Evolutionary conservation across 495 filamentous ascomycete species (phyloP).

Genomic region (Aspergillus campestris): DNA sequence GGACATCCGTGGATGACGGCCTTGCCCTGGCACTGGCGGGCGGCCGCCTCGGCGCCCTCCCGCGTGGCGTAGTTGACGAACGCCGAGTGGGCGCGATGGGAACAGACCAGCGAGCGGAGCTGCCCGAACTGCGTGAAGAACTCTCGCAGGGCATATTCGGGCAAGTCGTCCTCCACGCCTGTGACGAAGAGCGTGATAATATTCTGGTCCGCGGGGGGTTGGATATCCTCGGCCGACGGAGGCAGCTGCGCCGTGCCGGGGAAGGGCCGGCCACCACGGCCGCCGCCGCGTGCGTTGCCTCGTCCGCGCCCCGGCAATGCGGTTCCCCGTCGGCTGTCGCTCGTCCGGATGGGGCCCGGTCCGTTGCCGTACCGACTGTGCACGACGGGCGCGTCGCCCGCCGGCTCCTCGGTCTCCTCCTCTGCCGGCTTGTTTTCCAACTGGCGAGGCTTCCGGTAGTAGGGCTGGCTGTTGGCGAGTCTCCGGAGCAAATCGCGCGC

Average conservation of each 20-base stretch:
- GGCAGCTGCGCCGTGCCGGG: constrained; percentile 66
- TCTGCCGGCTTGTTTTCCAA: constrained; percentile 45
- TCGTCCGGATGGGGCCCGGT: constrained; percentile 59
- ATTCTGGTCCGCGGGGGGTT: constrained; percentile 71
- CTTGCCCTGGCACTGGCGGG: constrained; percentile 76
- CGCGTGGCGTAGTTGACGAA: constrained; percentile 89
- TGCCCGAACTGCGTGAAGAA: constrained; percentile 85
- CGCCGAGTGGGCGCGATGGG: constrained; percentile 92
- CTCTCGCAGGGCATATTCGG: constrained; percentile 80
- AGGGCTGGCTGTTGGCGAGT: constrained; percentile 86
- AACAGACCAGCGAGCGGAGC: constrained; percentile 84
- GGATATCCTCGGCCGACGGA: constrained; percentile 70
- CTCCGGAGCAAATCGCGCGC: constrained; percentile 78
- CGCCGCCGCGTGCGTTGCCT: constrained; percentile 38
- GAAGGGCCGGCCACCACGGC: constrained; percentile 52
- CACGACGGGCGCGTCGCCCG: constrained; percentile 22
- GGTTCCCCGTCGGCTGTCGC: constrained; percentile 36
- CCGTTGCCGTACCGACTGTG: constrained; percentile 39
- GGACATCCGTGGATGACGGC: constrained; percentile 80
- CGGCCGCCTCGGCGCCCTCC: constrained; percentile 73
- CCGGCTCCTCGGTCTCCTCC: constrained; percentile 22
- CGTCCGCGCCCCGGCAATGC: constrained; percentile 32
- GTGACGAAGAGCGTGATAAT: constrained; percentile 91
- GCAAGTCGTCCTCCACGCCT: constrained; percentile 91
- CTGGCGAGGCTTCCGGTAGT: constrained; percentile 75